A percentile compares a stretch with the other conserved stretches of the same genome.
Conservation (phyloP, 345 rosid genomes). For the Gossypium herbaceum region DNA sequence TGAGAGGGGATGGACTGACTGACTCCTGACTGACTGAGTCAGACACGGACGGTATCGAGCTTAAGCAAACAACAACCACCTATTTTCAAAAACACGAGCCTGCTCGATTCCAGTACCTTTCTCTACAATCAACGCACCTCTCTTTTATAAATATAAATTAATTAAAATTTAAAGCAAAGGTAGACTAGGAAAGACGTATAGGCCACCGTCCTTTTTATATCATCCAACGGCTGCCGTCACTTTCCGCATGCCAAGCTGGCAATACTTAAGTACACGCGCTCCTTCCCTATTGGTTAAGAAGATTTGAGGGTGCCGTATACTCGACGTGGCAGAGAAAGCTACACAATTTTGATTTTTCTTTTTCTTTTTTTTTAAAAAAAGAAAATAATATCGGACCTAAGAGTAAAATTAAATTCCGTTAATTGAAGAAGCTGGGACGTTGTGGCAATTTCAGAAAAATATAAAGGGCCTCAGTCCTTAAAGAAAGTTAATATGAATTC, state of each 20-base stretch:
- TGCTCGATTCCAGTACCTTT: not conserved
- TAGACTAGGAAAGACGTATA: not conserved
- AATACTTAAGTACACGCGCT: not conserved
- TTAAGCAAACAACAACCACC: constrained; percentile 2
- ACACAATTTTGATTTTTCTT: not conserved
- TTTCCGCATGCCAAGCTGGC: constrained; percentile 6
- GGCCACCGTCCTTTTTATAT: not conserved
- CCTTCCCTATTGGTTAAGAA: not conserved
- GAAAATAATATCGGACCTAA: constrained; percentile 1
- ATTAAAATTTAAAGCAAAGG: not conserved
- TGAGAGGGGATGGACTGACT: not conserved
- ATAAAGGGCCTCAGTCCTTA: not conserved
- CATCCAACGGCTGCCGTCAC: not conserved
- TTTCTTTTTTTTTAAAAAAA: not conserved
- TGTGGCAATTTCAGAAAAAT: not conserved
- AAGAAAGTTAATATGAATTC: not conserved
- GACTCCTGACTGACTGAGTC: not conserved
- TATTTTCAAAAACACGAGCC: not conserved
- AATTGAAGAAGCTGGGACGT: not conserved
- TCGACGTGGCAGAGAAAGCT: not conserved
- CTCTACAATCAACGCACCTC: not conserved
- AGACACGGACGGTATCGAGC: not conserved
- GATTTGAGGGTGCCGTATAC: not conserved
- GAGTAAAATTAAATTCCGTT: constrained; percentile 15
- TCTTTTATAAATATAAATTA: not conserved